Evolutionary conservation across 78 protist species (phyloP).

Genomic region (Planoprotostelium fungivorum): DNA sequence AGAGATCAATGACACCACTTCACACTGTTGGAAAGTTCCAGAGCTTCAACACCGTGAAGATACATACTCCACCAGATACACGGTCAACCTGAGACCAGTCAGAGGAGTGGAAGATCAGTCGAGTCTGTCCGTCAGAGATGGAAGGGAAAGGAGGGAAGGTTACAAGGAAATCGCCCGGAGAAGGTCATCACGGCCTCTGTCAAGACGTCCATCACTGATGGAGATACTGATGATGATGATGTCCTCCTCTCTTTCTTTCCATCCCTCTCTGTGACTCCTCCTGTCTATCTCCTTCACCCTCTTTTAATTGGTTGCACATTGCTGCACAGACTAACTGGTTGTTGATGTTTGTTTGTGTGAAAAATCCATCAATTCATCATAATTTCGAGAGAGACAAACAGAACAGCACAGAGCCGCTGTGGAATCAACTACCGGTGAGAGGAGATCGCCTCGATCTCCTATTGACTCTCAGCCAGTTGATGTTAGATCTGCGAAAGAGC

Average conservation of each 20-base stretch:
- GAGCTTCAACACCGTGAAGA: conserved; percentile 88
- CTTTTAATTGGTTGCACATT: conserved; percentile 95
- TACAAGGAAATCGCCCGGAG: conserved; percentile 99
- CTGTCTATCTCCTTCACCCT: conserved; percentile 91
- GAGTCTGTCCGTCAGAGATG: conserved; percentile 95
- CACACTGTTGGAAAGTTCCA: conserved; percentile 43
- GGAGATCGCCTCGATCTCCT: too few relatives aligned
- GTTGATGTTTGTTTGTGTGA: too few relatives aligned
- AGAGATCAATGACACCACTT: conserved; percentile 59
- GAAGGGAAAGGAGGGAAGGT: conserved; percentile 99
- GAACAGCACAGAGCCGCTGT: too few relatives aligned
- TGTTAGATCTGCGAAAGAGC: too few relatives aligned
- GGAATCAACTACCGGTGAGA: too few relatives aligned
- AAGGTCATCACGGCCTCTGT: conserved; percentile 99
- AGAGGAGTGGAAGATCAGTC: conserved; percentile 90
- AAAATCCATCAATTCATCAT: too few relatives aligned
- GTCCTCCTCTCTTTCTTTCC: conserved; percentile 89
- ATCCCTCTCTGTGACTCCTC: conserved; percentile 97
- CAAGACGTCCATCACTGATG: conserved; percentile 99
- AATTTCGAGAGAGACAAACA: too few relatives aligned
- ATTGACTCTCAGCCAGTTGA: too few relatives aligned
- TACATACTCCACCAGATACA: conserved; percentile 88
- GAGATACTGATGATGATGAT: too few relatives aligned
- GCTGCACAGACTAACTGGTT: conserved; percentile 82
- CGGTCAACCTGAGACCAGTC: conserved; percentile 68